A percentile compares a stretch with the other conserved stretches of the same genome.
Evolutionary conservation across 2,329 filamentous ascomycete species (phyloP).

Genomic region (Dactylella cylindrospora): DNA sequence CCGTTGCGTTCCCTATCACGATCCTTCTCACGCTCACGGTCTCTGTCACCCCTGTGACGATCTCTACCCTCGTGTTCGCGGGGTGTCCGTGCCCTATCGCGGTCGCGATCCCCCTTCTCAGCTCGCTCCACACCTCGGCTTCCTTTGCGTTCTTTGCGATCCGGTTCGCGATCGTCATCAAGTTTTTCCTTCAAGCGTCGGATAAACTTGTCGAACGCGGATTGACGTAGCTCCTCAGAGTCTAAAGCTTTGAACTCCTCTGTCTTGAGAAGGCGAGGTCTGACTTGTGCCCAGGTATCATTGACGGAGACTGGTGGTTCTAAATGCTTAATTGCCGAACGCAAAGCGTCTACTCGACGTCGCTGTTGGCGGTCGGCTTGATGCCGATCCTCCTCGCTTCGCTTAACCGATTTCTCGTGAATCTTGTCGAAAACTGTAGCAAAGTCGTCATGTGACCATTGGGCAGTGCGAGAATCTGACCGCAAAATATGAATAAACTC

Average conservation of each 20-base stretch:
- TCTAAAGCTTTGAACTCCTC: conserved; percentile 79
- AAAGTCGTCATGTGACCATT: conserved; percentile 77
- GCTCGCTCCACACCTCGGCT: conserved; percentile 51
- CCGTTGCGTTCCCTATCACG: conserved; percentile 47
- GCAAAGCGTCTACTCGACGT: conserved; percentile 77
- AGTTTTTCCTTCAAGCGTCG: conserved; percentile 89
- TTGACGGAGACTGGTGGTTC: conserved; percentile 75
- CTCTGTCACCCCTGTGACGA: conserved; percentile 39
- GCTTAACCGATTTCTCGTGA: conserved; percentile 79
- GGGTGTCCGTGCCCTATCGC: conserved; percentile 36
- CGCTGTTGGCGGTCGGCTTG: conserved; percentile 82
- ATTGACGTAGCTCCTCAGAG: conserved; percentile 77
- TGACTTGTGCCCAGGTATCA: conserved; percentile 88
- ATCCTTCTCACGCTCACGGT: conserved; percentile 45
- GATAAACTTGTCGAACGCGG: conserved; percentile 88
- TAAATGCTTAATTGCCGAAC: conserved; percentile 82
- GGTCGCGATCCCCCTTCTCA: conserved; percentile 40
- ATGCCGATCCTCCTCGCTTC: conserved; percentile 79
- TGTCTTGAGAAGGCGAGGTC: conserved; percentile 73
- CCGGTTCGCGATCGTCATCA: conserved; percentile 68
- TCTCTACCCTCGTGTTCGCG: conserved; percentile 43
- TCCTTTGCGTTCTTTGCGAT: conserved; percentile 57
- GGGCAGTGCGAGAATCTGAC: conserved; percentile 82
- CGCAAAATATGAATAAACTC: conserved; percentile 82
- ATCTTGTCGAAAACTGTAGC: conserved; percentile 84